Conservation (phyloP, 1,284 basidiomycete species). For the Termitomyces sp. region DNA sequence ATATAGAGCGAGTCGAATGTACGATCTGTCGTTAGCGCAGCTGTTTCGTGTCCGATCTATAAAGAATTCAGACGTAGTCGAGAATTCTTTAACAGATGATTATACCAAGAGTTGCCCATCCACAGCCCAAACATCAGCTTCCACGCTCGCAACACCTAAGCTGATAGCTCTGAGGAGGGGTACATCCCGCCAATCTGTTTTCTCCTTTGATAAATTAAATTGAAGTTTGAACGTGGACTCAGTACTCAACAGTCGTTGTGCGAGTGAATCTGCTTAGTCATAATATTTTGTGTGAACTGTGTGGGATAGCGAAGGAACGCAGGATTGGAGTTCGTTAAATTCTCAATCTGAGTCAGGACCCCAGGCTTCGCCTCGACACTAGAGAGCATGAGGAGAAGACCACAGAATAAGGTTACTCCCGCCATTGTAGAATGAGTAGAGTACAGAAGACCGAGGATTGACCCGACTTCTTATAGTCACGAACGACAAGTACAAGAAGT, state of each 20-base stretch:
- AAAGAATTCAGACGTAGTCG: neutral
- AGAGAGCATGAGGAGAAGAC: constrained; percentile 5
- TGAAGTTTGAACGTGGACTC: constrained; percentile 14
- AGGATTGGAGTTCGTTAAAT: constrained; percentile 38
- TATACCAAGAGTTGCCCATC: constrained; percentile 42
- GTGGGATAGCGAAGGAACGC: constrained; percentile 42
- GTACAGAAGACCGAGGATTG: neutral
- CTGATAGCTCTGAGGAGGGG: constrained; percentile 46
- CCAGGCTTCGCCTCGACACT: constrained; percentile 19
- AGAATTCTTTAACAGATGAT: no score
- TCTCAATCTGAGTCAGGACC: constrained; percentile 33
- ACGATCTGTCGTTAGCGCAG: constrained; percentile 26
- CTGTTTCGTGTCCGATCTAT: constrained; percentile 45
- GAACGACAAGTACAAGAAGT: neutral
- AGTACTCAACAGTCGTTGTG: constrained; percentile 47
- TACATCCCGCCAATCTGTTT: constrained; percentile 48
- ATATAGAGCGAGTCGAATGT: constrained; percentile 43
- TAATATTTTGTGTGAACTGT: constrained; percentile 45
- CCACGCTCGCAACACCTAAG: constrained; percentile 47
- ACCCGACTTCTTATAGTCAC: neutral
- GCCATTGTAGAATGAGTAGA: neutral
- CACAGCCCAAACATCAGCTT: constrained; percentile 49
- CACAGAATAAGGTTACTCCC: neutral
- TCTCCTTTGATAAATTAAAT: neutral
- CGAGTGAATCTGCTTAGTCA: constrained; percentile 48